phyloP scores from a whole-genome alignment of 192 early-diverging fungal species.

The Geranomyces michiganensis region DNA sequence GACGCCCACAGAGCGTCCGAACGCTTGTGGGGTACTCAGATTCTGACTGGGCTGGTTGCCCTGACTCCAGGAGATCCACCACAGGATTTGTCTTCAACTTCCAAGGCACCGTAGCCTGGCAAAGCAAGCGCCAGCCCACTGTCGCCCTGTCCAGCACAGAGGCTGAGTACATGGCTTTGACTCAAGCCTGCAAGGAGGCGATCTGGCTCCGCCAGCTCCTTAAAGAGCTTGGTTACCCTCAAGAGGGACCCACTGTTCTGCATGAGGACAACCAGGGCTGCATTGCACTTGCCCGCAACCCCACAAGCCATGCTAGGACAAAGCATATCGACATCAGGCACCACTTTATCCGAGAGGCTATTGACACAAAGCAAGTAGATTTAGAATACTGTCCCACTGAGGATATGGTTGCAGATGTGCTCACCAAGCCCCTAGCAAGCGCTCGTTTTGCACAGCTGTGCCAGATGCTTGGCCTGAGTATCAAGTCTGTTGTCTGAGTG shows the following conservation, averaged over 20 bases:
- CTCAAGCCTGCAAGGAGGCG: slow-evolving; percentile 3
- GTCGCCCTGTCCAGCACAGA: slow-evolving; percentile 33
- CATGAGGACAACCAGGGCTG: slow-evolving; percentile 14
- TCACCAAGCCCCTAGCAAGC: slow-evolving; percentile 31
- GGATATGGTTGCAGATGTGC: slow-evolving; percentile 31
- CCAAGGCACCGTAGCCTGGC: slow-evolving; percentile 16
- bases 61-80: slow-evolving; percentile 34
- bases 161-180: slow-evolving; percentile 25
- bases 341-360: slow-evolving; percentile 34
- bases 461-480: background rate
- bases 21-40: slow-evolving; percentile 36
- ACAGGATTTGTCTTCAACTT: slow-evolving; percentile 41
- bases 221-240: background rate
- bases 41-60: slow-evolving; percentile 47
- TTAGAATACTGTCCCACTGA: slow-evolving; percentile 27
- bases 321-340: slow-evolving; percentile 46
- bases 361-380: slow-evolving; percentile 19
- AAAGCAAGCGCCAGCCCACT: slow-evolving; percentile 16
- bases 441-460: slow-evolving; percentile 17
- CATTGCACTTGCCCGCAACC: slow-evolving; percentile 26
- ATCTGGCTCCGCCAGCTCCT: slow-evolving; percentile 23
- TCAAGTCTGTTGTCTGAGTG: background rate
- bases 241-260: background rate
- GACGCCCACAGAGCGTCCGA: background rate
- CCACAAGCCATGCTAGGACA: slow-evolving; percentile 23